phyloP scores from a whole-genome alignment of 306 rosid genomes.

The Carpinus fangiana region DNA sequence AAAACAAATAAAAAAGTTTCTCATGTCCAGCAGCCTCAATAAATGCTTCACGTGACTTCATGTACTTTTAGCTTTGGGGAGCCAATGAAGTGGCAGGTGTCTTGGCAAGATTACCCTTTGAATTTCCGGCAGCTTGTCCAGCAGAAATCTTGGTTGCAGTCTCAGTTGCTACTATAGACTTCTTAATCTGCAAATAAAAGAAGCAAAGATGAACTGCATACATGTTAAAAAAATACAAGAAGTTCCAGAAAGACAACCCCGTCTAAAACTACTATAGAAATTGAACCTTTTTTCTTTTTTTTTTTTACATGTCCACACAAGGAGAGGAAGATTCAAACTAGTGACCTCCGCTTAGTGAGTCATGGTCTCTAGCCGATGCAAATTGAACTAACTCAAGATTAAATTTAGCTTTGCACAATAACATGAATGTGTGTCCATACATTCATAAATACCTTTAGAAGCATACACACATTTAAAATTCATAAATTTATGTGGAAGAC shows the following conservation, averaged over 20 bases:
- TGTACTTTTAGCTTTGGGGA: slow-evolving; percentile 50
- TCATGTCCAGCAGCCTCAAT: slow-evolving; percentile 9
- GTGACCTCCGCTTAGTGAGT: no score
- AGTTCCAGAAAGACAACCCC: not conserved
- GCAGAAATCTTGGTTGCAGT: slow-evolving; percentile 53
- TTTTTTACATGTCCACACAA: no score
- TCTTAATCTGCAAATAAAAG: slow-evolving; percentile 67
- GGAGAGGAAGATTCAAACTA: no score
- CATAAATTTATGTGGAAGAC: slow-evolving; percentile 3
- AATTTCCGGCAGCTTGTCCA: slow-evolving; percentile 79
- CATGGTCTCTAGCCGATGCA: no score
- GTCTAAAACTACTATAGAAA: not conserved
- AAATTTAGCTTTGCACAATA: not conserved
- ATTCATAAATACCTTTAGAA: not conserved
- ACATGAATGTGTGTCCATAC: not conserved
- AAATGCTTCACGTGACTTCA: slow-evolving; percentile 34
- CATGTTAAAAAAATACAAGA: not conserved
- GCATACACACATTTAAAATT: slow-evolving; percentile 8
- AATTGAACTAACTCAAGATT: slow-evolving; percentile 5
- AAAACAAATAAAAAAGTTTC: slow-evolving; percentile 1
- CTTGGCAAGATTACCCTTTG: slow-evolving; percentile 67
- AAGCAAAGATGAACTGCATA: slow-evolving; percentile 19
- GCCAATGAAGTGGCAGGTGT: slow-evolving; percentile 59
- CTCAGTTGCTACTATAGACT: slow-evolving; percentile 69
- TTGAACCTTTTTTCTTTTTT: not conserved